Base-by-base conservation (phyloP, 768 basidiomycete species). In the Strobilomyces confusus region DNA sequence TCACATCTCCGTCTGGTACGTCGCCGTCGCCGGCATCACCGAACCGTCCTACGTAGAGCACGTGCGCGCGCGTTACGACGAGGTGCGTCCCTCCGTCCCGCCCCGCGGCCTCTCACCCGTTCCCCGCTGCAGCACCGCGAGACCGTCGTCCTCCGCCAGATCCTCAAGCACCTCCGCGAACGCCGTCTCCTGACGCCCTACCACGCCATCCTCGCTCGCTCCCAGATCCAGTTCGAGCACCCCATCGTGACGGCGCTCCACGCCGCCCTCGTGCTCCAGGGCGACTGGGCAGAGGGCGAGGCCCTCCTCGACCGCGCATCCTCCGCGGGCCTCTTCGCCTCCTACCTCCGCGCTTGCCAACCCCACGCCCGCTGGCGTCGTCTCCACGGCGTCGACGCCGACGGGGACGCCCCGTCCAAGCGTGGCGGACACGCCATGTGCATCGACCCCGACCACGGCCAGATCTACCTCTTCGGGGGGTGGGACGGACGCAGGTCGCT, bases 1-100 rank as follows among this genome's bases (percentile, higher is more conserved):
- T 63, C 87, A 91, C 61, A 82, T 82, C 22, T 90, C 89, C 1
- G 83, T 92, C 49, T 92, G 90, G 90, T 75, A 85, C 58, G 74
- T 91, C 25, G 67, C 83, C 1, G 58, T 92, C 51, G 69, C 73
- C 4, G 90, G 89, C 2, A 80, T 87, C 29, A 69, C 63, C 2
- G 81, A 87, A 22, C 71, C 77, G 44, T 62, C 67, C 5, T 79
- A 77, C 43, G 83, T 92, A n/a, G 78, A 83, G 51, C 69, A 73
- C 55, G 73, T 84, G 19, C 72, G 76, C 36, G 60, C 59, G 25
- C 72, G 65, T 53, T 83, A 89, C 58, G 83, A 87, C 51, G 81
- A 87, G 72, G 89, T 89, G 64, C 29, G 77, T 67, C 7, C 8
- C 19, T 9, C 9, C 29, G 29, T 29, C 29, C 29, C 7, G 4